Conservation (phyloP, 176 grass and related monocot genomes). For the Hyparrhenia diplandra region DNA sequence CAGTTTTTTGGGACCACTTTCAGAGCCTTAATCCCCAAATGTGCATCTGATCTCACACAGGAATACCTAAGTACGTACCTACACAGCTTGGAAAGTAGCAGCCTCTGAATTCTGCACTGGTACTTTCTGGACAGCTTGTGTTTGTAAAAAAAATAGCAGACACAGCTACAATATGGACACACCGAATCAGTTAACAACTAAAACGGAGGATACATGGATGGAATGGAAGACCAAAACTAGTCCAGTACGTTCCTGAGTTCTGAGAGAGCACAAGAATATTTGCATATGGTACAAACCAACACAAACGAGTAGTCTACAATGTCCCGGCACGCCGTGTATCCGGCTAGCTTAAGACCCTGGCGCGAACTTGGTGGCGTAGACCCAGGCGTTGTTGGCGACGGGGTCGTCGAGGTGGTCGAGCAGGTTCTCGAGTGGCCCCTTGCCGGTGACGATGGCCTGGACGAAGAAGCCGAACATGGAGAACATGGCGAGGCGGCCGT, state of each 20-base stretch:
- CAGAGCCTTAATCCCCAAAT: background rate
- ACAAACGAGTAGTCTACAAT: slow-evolving; percentile 38
- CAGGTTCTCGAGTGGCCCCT: slow-evolving; percentile 91
- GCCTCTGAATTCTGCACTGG: background rate
- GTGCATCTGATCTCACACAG: no score
- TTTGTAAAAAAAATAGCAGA: background rate
- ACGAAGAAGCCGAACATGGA: slow-evolving; percentile 97
- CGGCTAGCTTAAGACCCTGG: slow-evolving; percentile 58
- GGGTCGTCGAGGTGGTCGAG: slow-evolving; percentile 87
- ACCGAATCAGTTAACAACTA: background rate
- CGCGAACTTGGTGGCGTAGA: slow-evolving; percentile 88
- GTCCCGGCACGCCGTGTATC: background rate
- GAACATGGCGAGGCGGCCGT: slow-evolving; percentile 92
- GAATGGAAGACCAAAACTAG: background rate
- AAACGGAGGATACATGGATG: background rate
- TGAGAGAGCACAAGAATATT: background rate
- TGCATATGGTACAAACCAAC: slow-evolving; percentile 3
- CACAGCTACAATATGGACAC: background rate
- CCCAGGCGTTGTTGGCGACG: slow-evolving; percentile 94
- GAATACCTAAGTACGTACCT: no score
- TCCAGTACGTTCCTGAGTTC: slow-evolving; percentile 4
- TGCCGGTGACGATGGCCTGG: slow-evolving; percentile 89
- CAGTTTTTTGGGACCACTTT: background rate
- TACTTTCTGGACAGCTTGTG: background rate
- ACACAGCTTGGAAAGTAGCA: background rate